Evolutionary conservation across 805 yeast species (phyloP).

Genomic region (Candida jianshihensis): DNA sequence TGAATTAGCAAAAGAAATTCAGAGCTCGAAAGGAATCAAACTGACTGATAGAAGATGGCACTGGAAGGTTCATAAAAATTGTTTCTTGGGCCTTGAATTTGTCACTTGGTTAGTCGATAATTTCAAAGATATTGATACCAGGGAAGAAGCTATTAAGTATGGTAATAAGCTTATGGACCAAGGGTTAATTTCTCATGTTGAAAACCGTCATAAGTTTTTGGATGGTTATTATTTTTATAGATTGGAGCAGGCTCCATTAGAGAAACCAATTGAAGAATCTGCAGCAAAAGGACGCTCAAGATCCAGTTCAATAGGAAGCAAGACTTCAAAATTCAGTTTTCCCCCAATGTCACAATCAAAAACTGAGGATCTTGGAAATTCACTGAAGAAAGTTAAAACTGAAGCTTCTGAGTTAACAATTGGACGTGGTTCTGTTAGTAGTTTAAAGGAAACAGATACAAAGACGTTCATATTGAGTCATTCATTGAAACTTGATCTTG

Average conservation of each 20-base stretch:
- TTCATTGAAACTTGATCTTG: conserved; percentile 64
- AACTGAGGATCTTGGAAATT: conserved; percentile 3
- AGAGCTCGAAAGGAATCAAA: conserved; percentile 54
- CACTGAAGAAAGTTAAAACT: conserved; percentile 1
- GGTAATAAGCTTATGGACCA: conserved; percentile 74
- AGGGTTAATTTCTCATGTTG: conserved; percentile 76
- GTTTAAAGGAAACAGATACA: conserved; percentile 9
- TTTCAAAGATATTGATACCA: conserved; percentile 69
- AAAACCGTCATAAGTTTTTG: conserved; percentile 71
- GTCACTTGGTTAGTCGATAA: conserved; percentile 80
- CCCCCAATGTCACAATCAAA: conserved; percentile 12
- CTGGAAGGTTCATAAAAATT: conserved; percentile 65
- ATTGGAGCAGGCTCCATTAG: conserved; percentile 23
- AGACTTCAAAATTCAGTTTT: conserved; percentile 9
- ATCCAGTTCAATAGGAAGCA: conserved; percentile 7
- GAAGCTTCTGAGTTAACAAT: conserved; percentile 1
- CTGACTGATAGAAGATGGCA: conserved; percentile 89
- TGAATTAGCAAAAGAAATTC: conserved; percentile 59
- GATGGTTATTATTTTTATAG: conserved; percentile 93
- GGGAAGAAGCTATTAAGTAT: conserved; percentile 76
- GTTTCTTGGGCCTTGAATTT: conserved; percentile 80
- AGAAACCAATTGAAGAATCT: background rate
- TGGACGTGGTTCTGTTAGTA: no score
- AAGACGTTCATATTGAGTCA: conserved; percentile 54
- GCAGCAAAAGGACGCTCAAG: conserved; percentile 4